Evolutionary conservation across 1,284 basidiomycete species (phyloP), one percentile per base, ranked within the genome.

Genomic region (Vanrija humicola): DNA sequence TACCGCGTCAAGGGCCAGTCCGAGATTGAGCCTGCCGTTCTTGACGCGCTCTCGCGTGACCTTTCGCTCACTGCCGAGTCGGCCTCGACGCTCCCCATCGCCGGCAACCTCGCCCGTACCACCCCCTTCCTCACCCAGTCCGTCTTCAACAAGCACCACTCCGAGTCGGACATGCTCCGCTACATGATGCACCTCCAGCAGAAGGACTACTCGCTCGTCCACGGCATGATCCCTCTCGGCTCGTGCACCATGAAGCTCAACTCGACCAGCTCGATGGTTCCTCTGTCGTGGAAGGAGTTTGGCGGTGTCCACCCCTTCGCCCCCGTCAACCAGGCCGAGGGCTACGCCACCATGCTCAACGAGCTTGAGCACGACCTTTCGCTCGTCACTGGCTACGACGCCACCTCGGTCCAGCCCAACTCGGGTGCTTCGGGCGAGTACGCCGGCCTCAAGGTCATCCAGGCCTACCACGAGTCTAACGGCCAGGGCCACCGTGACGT

Each of bases 191-290:
- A 91, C 65, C 83, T 98, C 46, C 90, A 95, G 65, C 86, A 86
- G 54, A 98, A 98, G 80, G 95, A 98, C 74, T 84, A 98, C 54
- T 90, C 90, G 29, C 86, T 98, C 38, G 88, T 90, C 6, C 94
- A 98, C 73, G 86, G 90, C 40, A 98, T 98, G 92, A 97, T 97
- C 67, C 89, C 96, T 5, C 85, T 98, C 14, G 95, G 95, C 54
- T 95, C 89, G 68, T 94, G 90, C 76, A 94, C 91, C 10, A 96
- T 95, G 92, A 94, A 97, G 80, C 82, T 97, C 62, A 97, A 97
- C 80, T 92, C 90, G 70, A 95, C 91, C 15, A 93, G 90, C 46
- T 94, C 91, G 64, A 97, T 98, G 94, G 88, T 89, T 53, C 93
- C 95, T 14, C 80, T 98, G 38, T 96, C 92, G 7, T 91, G 89